phyloP scores from a whole-genome alignment of 1,284 basidiomycete species.

The Rhodotorula sp. region DNA sequence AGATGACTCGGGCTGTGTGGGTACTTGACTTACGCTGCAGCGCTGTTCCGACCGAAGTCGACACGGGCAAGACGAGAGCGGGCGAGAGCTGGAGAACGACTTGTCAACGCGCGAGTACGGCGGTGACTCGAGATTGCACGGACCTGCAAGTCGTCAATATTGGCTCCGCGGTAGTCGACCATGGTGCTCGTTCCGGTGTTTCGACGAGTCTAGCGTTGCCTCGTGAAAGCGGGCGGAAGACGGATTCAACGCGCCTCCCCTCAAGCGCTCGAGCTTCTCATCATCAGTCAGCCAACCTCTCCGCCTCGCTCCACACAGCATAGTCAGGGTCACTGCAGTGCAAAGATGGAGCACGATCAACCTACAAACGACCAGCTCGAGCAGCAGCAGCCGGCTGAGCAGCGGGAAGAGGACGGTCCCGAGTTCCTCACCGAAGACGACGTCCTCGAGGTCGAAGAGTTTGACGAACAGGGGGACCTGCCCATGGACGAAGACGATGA shows the following conservation, averaged over 20 bases:
- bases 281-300: constrained; percentile 3
- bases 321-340: too few relatives aligned
- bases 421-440: constrained; percentile 40
- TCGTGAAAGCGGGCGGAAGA: not conserved
- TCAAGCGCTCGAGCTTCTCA: too few relatives aligned
- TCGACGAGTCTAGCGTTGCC: not conserved
- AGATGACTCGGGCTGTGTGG: too few relatives aligned
- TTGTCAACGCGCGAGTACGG: not conserved
- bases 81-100: constrained; percentile 15
- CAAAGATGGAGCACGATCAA: not conserved
- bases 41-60: constrained; percentile 14
- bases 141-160: constrained; percentile 34
- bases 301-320: not conserved
- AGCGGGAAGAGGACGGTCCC: not conserved
- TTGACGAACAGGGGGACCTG: constrained; percentile 25
- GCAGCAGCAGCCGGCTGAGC: not conserved
- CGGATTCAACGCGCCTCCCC: not conserved
- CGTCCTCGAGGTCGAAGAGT: constrained; percentile 40
- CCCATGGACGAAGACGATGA: constrained; percentile 44
- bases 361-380: not conserved
- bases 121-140: not conserved
- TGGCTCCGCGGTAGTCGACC: constrained; percentile 32
- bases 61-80: constrained; percentile 17
- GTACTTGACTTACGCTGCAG: constrained; percentile 14
- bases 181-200: not conserved